Conservation (phyloP, 352 stramenopile genomes). For the Pythium folliculosum region DNA sequence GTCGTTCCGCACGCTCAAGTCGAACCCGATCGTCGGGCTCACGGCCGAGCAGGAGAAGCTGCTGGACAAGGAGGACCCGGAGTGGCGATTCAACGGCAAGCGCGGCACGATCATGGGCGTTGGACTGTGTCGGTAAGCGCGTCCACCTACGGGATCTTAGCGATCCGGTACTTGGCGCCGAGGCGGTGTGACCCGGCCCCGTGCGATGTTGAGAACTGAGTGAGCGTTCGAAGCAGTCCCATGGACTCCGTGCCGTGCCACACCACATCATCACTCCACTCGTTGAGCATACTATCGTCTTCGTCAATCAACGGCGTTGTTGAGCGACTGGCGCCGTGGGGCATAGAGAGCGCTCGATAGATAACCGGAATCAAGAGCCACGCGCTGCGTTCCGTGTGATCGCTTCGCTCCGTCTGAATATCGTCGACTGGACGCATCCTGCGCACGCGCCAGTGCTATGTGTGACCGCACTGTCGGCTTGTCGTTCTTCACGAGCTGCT, state of each 20-base stretch:
- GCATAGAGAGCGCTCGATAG: not conserved
- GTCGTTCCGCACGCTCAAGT: slow-evolving; percentile 74
- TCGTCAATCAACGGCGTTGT: not conserved
- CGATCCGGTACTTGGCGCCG: too few relatives aligned
- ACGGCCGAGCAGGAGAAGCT: slow-evolving; percentile 37
- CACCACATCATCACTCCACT: not conserved
- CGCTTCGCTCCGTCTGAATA: not conserved
- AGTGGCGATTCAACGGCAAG: slow-evolving; percentile 71
- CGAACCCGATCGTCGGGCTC: slow-evolving; percentile 65
- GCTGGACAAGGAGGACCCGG: slow-evolving; percentile 51
- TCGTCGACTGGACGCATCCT: not conserved
- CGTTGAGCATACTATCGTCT: not conserved
- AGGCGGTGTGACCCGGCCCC: not conserved
- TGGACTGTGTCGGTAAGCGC: slow-evolving; percentile 25
- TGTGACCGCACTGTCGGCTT: not conserved
- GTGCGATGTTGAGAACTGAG: not conserved
- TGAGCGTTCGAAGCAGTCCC: not conserved
- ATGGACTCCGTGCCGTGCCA: not conserved
- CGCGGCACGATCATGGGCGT: slow-evolving; percentile 72
- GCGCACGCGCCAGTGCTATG: not conserved
- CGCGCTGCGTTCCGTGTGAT: not conserved
- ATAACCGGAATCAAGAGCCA: not conserved
- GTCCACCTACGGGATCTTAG: too few relatives aligned
- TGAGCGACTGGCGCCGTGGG: slow-evolving; percentile 1
- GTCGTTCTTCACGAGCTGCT: slow-evolving; percentile 16